Base-by-base conservation (phyloP, 805 yeast genomes). In the Metschnikowia continentalis region DNA sequence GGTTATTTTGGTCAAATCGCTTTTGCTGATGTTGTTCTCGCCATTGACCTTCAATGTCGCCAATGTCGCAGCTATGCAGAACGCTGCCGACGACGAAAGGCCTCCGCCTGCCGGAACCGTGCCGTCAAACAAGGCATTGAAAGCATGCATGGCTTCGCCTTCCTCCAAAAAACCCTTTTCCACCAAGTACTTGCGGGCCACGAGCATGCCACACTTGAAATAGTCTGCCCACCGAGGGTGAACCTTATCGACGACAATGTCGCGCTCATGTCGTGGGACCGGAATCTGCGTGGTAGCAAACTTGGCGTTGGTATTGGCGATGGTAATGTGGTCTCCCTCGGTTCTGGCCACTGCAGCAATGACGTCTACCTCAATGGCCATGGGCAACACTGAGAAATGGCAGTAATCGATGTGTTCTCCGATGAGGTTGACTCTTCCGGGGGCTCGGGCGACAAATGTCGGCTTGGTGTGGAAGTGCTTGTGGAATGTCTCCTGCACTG, bases 351-450 rank as follows among this genome's bases (percentile, higher is more conserved):
- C 82, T 5, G 83, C 88, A 55, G 80, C 79, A 44, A 83, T 65
- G 48, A 84, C 79, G 58, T 84, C 88, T 19, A 70, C 75, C 42
- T 82, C 85, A 35, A 85, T 80, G 3, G 91, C 90, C 84, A 85
- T 80, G 15, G 90, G 90, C 56, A 85, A 72, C 10, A 82, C 86
- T 6, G 88, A 76, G 62, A 81, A 85, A 59, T 78, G 76, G 56
- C 80, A 78, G 63, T 84, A 85, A 67, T 85, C 90, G 49, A 85
- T 80, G 61, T 85, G 91, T 57, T 85, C 90, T 35, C 91, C 90
- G 50, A 85, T 82, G 52, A 85, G 69, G 63, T 84, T 85, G 48
- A 85, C 90, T 58, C 91, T 70, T 32, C 90, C 90, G n/a, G 91
- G 90, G 14, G 87, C 79, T 46, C 90, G 72, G 20, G 83, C 69